These are phyloP conservation scores for Brettanomyces naardenensis DNA, from an alignment of 805 yeast species.

Conservation along the genomic window DNA sequence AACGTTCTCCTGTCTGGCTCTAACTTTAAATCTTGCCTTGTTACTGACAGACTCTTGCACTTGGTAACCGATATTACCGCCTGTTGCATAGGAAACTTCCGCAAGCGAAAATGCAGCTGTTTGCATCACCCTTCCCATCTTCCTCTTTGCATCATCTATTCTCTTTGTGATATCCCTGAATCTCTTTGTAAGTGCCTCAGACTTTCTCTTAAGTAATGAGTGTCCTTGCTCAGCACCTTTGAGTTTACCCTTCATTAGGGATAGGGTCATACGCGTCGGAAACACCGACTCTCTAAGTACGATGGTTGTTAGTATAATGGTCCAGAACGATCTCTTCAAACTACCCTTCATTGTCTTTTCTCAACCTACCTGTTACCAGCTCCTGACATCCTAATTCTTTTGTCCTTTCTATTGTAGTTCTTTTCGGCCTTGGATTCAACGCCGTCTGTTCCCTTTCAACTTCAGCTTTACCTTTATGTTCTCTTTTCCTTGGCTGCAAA, in stretches of 20 bases:
- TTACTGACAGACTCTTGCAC: constrained; percentile 85
- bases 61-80: constrained; percentile 91
- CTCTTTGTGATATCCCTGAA: constrained; percentile 92
- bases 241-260: constrained; percentile 88
- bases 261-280: constrained; percentile 96
- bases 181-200: constrained; percentile 93
- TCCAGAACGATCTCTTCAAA: background rate
- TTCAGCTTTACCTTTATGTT: no score
- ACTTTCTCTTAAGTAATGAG: constrained; percentile 84
- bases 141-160: constrained; percentile 90
- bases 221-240: constrained; percentile 98
- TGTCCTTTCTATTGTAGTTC: no score
- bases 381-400: constrained; percentile 21
- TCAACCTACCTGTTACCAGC: constrained; percentile 20
- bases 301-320: background rate
- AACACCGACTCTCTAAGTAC: constrained; percentile 79
- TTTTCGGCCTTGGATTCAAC: no score
- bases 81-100: constrained; percentile 95
- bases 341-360: background rate
- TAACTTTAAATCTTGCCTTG: constrained; percentile 82
- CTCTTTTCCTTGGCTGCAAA: no score
- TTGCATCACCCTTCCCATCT: constrained; percentile 98
- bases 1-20: constrained; percentile 91
- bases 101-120: constrained; percentile 96
- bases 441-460: no score